Base-by-base conservation (phyloP, 164 flowering plant species). In the Cinnamomum chago region DNA sequence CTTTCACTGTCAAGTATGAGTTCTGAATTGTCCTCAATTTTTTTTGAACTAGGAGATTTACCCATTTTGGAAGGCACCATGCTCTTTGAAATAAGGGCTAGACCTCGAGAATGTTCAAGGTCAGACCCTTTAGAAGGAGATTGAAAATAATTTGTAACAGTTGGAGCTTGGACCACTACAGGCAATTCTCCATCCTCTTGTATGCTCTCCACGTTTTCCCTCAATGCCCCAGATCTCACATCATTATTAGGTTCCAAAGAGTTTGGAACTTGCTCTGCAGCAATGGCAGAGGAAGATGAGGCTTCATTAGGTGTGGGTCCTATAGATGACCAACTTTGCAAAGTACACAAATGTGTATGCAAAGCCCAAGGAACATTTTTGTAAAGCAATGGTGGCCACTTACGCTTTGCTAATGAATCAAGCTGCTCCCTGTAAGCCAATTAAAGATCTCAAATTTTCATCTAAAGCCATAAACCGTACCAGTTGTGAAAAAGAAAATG, bases 101-200 rank as follows among this genome's bases (percentile, higher is more conserved):
- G 73, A 64, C 76, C 85, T 83, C 76, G 86, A 66, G 90, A 85
- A 78, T 84, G 88, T 23, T 85, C 92, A 72, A 79, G 70, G 52
- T 75, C 83, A 72, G 91, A 73, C 64, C 64, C 87, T 79, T 84
- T 86, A 73, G 75, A 27, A 58, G 85, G 74, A 25, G 74, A 70
- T 70, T 82, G 79, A 70, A 62, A 68, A 72, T 82, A 86, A 77
- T 71, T 86, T 23, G 35, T 35, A 25, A 70, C 76, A 70, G 84
- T 52, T 25, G 86, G 52, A 78, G 62, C 81, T 60, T 84, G 84
- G 80, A 80, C 71, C 51, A 87, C 67, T 72, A 92, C 83, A 35
- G 98, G 97, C 80, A 95, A 95, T 81, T 95, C 98, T 67, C 98
- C 99, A 86, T 95, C 99, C 83, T 95, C 97, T 82, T 88, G 86